Evolutionary conservation across 1,284 basidiomycete genomes (phyloP), one percentile per base, ranked within the genome.

Genomic region (Ganoderma lucidum): DNA sequence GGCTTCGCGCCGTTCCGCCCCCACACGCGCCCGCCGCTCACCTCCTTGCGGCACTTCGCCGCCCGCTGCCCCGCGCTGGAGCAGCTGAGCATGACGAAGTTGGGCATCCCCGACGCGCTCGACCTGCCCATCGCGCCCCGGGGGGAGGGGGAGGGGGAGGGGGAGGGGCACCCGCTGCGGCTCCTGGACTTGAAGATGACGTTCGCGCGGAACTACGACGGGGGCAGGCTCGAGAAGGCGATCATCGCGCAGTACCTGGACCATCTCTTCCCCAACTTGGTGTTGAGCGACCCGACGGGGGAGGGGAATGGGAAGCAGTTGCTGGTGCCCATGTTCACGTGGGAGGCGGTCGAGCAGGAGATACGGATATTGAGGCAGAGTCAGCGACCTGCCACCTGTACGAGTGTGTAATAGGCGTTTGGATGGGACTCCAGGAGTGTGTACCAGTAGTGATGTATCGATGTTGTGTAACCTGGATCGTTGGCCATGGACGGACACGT

Each of bases 201-300:
- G 37, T 66, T 66, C 8, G 59, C 32, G 28, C 45, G 48, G 3
- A 35, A 41, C 41, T 41, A 37, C n/a, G 45, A 65, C 23, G 45
- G 44, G 39, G 51, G 35, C 1, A 28, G 30, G 42, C 42, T 63
- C 35, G 66, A 66, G 42, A 63, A 42, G 39, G 32, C 14, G 12
- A 44, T 45, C 9, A 55, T 70, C 23, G 72, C 72, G 51, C 61
- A 63, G 44, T 71, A 66, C 64, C 14, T 73, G 14, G 67, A 70
- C 44, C 19, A 45, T 19, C 67, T 70, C 6, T 73, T 73, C 62
- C 71, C 71, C 8, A 51, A 62, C 39, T n/a, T 73, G 19, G 62
- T 64, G 1, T 9, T 73, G 39, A 8, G 17, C 15, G 72, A 66
- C 32, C 1, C 56, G 60, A 6, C 14, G 23, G n/a, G 35, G 6